Conservation (phyloP, 106 monocot genomes). For the Apostasia shenzhenica region DNA sequence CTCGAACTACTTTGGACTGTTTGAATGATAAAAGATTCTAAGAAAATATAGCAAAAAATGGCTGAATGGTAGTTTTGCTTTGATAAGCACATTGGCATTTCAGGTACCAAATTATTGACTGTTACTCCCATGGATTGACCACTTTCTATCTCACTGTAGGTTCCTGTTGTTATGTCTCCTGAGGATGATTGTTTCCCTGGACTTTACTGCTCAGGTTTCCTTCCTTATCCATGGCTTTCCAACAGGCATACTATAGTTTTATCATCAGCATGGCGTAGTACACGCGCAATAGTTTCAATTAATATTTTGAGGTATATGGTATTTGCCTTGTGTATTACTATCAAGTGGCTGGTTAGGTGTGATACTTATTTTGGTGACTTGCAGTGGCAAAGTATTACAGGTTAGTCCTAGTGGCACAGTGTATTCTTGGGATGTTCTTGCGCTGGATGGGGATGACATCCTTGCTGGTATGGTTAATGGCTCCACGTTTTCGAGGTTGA, state of each 20-base stretch:
- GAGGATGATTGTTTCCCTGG: slow-evolving; percentile 82
- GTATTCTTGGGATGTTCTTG: slow-evolving; percentile 77
- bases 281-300: slow-evolving; percentile 66
- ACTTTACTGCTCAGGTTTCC: slow-evolving; percentile 68
- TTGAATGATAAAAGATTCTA: no score
- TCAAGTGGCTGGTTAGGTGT: not conserved
- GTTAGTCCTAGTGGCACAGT: slow-evolving; percentile 56
- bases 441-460: slow-evolving; percentile 77
- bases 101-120: slow-evolving; percentile 1
- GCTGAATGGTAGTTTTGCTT: not conserved
- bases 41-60: no score
- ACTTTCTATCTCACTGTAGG: slow-evolving; percentile 30
- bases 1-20: no score
- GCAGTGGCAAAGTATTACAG: slow-evolving; percentile 56
- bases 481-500: not conserved
- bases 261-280: slow-evolving; percentile 79
- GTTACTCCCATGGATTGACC: slow-evolving; percentile 1
- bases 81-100: not conserved
- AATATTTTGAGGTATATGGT: slow-evolving; percentile 56
- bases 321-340: not conserved
- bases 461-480: slow-evolving; percentile 57
- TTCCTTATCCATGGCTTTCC: slow-evolving; percentile 82
- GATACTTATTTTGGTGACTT: slow-evolving; percentile 10
- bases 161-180: slow-evolving; percentile 76
- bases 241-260: slow-evolving; percentile 74